Evolutionary conservation across 345 rosid genomes (phyloP).

Genomic region (Melaleuca quinquenervia): DNA sequence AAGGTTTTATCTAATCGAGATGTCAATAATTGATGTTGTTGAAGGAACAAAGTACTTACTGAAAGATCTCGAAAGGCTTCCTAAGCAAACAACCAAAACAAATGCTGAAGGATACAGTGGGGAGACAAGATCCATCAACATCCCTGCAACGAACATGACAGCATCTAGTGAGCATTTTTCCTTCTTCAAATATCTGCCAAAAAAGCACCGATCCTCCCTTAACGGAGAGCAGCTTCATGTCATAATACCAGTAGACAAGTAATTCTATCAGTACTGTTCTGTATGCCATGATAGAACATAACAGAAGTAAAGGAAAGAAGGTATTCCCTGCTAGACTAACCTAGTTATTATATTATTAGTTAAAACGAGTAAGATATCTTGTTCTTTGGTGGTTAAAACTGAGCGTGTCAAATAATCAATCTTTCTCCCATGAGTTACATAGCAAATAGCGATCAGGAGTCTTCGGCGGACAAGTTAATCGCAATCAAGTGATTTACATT

Average conservation of each 20-base stretch:
- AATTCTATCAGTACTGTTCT: background rate
- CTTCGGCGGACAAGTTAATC: background rate
- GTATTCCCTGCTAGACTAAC: background rate
- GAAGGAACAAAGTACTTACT: constrained; percentile 39
- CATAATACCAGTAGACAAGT: background rate
- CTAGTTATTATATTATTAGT: background rate
- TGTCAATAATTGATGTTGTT: background rate
- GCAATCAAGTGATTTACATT: background rate
- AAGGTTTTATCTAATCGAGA: background rate
- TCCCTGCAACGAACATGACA: constrained; percentile 46
- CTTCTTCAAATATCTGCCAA: background rate
- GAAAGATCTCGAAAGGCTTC: constrained; percentile 89
- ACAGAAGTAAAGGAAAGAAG: background rate
- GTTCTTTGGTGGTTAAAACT: background rate
- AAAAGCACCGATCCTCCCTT: background rate
- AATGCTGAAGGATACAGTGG: constrained; percentile 90
- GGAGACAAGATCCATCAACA: constrained; percentile 95
- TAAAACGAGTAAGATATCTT: background rate
- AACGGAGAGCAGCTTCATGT: background rate
- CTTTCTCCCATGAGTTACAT: background rate
- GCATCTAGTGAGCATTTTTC: background rate
- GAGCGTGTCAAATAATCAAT: background rate
- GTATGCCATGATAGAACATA: background rate
- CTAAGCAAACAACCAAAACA: constrained; percentile 81
- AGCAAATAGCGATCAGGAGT: background rate